Conservation (phyloP, 1,139 yeast species). For the Zygoascus sp. region DNA sequence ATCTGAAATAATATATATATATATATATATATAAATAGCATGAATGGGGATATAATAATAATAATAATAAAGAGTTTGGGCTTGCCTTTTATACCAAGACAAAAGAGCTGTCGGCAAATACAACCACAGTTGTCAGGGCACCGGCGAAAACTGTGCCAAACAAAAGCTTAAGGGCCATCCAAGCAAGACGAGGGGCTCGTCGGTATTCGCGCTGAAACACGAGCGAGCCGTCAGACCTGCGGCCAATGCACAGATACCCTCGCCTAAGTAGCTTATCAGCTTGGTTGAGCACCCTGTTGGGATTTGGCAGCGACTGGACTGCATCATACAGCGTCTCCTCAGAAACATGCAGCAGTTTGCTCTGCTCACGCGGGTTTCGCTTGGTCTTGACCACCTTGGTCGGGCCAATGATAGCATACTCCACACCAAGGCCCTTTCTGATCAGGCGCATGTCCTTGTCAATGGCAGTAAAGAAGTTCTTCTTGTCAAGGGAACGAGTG, state of each 20-base stretch:
- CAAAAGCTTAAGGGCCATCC: conserved; percentile 17
- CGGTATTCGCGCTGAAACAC: conserved; percentile 35
- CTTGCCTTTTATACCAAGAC: background rate
- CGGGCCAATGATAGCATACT: conserved; percentile 46
- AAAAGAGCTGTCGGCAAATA: conserved; percentile 11
- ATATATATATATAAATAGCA: too few species aligned
- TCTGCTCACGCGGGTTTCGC: conserved; percentile 15
- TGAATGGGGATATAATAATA: background rate
- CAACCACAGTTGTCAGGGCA: conserved; percentile 4
- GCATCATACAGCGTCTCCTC: background rate
- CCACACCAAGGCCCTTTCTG: conserved; percentile 25
- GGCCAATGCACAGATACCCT: conserved; percentile 42
- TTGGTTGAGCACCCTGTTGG: conserved; percentile 23
- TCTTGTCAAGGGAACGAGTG: conserved; percentile 42
- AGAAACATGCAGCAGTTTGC: background rate
- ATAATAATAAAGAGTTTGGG: conserved; percentile 1
- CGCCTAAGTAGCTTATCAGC: conserved; percentile 36
- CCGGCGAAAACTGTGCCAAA: background rate
- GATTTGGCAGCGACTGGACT: conserved; percentile 8
- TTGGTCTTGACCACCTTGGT: conserved; percentile 39
- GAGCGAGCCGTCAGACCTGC: conserved; percentile 25
- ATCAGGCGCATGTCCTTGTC: background rate
- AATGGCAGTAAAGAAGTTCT: conserved; percentile 42
- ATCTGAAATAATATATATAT: background rate
- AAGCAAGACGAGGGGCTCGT: conserved; percentile 17